Evolutionary conservation across 192 early-diverging fungal genomes (phyloP).

Genomic region (Dissophora ornata): DNA sequence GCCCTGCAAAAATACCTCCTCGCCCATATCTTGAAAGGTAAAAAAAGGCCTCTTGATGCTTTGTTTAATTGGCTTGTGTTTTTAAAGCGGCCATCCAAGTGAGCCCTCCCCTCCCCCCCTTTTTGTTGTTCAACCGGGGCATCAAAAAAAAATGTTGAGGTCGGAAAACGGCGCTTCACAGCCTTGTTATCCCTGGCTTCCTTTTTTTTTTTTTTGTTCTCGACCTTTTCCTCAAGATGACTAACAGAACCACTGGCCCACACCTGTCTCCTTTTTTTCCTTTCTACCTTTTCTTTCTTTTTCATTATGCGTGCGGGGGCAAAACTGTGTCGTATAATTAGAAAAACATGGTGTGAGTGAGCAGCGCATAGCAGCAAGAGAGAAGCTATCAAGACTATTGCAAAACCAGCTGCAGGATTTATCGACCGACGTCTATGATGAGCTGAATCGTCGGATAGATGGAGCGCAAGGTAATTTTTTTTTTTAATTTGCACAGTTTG

Average conservation of each 20-base stretch:
- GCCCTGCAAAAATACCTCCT: slow-evolving; percentile 60
- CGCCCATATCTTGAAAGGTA: slow-evolving; percentile 59
- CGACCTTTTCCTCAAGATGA: too few species aligned
- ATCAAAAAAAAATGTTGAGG: too few species aligned
- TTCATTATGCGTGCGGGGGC: too few species aligned
- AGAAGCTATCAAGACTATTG: slow-evolving; percentile 83
- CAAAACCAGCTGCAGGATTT: slow-evolving; percentile 93
- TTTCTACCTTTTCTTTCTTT: too few species aligned
- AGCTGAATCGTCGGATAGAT: slow-evolving; percentile 79
- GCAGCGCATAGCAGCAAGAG: slow-evolving; percentile 64
- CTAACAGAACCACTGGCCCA: too few species aligned
- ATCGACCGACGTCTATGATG: slow-evolving; percentile 96
- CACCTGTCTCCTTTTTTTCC: slow-evolving; percentile 10
- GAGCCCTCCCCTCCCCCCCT: too few species aligned
- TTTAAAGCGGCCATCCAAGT: too few species aligned
- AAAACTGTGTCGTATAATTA: slow-evolving; percentile 6
- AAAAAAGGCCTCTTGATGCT: neutral
- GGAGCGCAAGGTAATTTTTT: slow-evolving; percentile 64
- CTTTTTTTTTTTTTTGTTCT: too few species aligned
- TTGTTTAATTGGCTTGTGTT: neutral
- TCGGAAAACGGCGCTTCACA: too few species aligned
- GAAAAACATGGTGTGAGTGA: slow-evolving; percentile 56
- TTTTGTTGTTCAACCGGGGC: too few species aligned
- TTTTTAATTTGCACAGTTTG: too few species aligned
- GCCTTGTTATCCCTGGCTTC: too few species aligned